Base-by-base conservation (phyloP, 2,329 filamentous ascomycete genomes). In the Arthrocladium fulminans region DNA sequence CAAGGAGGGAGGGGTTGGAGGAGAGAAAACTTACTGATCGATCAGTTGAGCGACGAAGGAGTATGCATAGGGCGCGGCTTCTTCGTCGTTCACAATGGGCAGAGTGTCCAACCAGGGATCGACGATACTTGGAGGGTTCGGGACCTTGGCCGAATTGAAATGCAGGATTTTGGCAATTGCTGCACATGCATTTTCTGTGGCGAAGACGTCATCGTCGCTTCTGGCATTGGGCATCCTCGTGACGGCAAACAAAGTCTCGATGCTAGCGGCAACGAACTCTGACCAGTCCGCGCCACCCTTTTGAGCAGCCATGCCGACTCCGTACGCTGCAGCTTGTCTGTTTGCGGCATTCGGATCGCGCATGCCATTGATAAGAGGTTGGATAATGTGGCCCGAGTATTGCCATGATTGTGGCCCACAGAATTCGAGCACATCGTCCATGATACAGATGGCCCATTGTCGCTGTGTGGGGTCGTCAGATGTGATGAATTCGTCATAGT, bases 371-470 rank as follows among this genome's bases (percentile, higher is more conserved):
- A 94, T 76, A 32, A 98, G 77, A 9, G 92, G 89, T 60, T 88
- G 81, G 49, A 89, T 81, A 59, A 98, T 95, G 61, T 89, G 83
- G 57, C 83, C 79, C 61, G 84, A 83, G 65, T 94, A 98, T 56
- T 83, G 81, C 73, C 84, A 90, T 59, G 87, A 94, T 58, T 94
- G 83, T 0, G 83, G 77, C 1, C 90, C 89, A 64, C 89, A 97
- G 72, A 97, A 98, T 66, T 98, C 92, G 29, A 98, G 77, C 29
- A 98, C 90, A 65, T 98, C 92, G 62, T 98, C 92, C 75, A 96
- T 88, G 59, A 98, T 96, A 73, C 92, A 98, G 47, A 98, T 77
- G n/a, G 88, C 90, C 92, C 92, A 98, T 65, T 98, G 92, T 48
- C 92, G 81, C 66, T 97, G 90, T 15, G 89, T 97, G 0, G 88